Percentiles rank a stretch among this genome's conserved stretches.
These are phyloP conservation scores for Parafenestella ontariensis DNA, from an alignment of 2,329 filamentous ascomycete species.

Conservation along the genomic window DNA sequence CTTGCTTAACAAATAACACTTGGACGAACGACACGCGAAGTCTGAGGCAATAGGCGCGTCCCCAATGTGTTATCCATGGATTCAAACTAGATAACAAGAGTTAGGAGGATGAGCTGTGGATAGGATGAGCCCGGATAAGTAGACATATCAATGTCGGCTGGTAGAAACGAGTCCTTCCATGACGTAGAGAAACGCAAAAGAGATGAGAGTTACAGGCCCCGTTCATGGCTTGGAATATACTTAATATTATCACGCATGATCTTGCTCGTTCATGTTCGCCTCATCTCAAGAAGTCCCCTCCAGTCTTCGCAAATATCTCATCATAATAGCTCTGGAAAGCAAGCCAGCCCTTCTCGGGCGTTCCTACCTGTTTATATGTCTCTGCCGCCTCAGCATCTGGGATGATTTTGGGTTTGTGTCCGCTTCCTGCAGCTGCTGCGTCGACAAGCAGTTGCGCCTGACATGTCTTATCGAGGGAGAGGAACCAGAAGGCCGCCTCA, in stretches of 20 bases:
- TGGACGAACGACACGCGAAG: not conserved
- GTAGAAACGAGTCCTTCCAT: too few species aligned
- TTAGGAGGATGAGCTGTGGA: too few species aligned
- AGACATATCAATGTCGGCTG: too few species aligned
- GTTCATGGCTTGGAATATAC: not conserved
- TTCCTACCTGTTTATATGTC: slow-evolving; percentile 53
- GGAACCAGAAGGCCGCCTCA: slow-evolving; percentile 56
- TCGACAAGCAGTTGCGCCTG: slow-evolving; percentile 55
- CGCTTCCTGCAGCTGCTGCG: slow-evolving; percentile 47
- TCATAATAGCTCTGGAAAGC: slow-evolving; percentile 63
- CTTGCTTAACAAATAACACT: not conserved
- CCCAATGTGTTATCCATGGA: not conserved
- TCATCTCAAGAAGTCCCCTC: slow-evolving; percentile 57
- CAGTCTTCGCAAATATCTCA: slow-evolving; percentile 59
- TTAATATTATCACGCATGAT: not conserved
- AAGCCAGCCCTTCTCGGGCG: slow-evolving; percentile 61
- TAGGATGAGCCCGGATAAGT: too few species aligned
- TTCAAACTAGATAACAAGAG: not conserved
- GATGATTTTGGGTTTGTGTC: slow-evolving; percentile 52
- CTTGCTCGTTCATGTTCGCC: not conserved
- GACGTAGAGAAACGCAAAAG: not conserved
- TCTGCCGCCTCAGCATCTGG: slow-evolving; percentile 50
- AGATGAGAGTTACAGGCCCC: not conserved
- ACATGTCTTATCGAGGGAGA: slow-evolving; percentile 55
- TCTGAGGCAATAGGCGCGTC: not conserved